These are phyloP conservation scores for Alternaria gaisen DNA, from an alignment of 2,329 filamentous ascomycete species.

Conservation along the genomic window DNA sequence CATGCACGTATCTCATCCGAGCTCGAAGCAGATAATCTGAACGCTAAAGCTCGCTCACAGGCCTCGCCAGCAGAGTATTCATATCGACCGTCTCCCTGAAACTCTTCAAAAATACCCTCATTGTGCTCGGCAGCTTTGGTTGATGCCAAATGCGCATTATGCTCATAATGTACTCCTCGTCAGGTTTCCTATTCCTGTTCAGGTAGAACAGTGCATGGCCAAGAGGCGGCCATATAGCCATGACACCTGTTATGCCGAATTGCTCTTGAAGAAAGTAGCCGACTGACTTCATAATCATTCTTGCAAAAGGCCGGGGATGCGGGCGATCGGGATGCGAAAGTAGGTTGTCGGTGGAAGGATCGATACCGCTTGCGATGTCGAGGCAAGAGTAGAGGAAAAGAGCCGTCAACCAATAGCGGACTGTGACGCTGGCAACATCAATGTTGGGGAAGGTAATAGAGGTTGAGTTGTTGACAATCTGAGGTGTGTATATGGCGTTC, in stretches of 20 bases:
- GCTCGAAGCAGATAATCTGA: background rate
- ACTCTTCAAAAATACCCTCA: slow-evolving; percentile 35
- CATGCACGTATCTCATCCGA: background rate
- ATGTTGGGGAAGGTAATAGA: slow-evolving; percentile 29
- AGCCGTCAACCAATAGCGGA: slow-evolving; percentile 37
- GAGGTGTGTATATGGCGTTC: slow-evolving; percentile 23
- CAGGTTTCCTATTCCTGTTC: slow-evolving; percentile 18
- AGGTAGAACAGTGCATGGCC: slow-evolving; percentile 33
- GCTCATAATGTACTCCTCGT: slow-evolving; percentile 26
- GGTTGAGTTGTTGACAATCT: slow-evolving; percentile 12
- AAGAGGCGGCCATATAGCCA: slow-evolving; percentile 31
- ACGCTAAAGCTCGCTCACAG: background rate
- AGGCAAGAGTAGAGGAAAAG: slow-evolving; percentile 35
- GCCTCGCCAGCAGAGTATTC: slow-evolving; percentile 5
- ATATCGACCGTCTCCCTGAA: slow-evolving; percentile 20
- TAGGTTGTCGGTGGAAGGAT: slow-evolving; percentile 10
- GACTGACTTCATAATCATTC: slow-evolving; percentile 32
- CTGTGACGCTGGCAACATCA: slow-evolving; percentile 27
- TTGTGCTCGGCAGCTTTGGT: slow-evolving; percentile 28
- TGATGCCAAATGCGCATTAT: slow-evolving; percentile 23
- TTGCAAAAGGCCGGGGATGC: slow-evolving; percentile 35
- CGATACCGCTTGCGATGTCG: slow-evolving; percentile 22
- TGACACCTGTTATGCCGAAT: slow-evolving; percentile 31
- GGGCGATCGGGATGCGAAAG: slow-evolving; percentile 24
- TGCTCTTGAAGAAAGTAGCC: slow-evolving; percentile 36